phyloP scores from a whole-genome alignment of 805 yeast species.

The Yarrowia deformans region DNA sequence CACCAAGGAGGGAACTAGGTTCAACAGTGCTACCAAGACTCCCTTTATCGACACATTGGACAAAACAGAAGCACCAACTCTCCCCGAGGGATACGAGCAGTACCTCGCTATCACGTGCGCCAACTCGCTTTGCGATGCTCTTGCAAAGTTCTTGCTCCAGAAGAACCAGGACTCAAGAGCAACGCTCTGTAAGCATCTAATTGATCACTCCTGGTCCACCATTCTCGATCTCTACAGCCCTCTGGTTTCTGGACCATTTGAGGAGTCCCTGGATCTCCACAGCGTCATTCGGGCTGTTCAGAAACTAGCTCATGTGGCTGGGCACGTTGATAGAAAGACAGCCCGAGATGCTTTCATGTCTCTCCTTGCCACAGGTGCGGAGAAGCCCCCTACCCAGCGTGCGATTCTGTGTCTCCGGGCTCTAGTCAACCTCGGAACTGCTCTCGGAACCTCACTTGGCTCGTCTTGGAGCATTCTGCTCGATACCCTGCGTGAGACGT shows the following conservation, averaged over 20 bases:
- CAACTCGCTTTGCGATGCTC: conserved; percentile 69
- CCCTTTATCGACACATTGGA: conserved; percentile 79
- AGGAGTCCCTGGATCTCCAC: conserved; percentile 69
- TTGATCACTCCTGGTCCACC: conserved; percentile 49
- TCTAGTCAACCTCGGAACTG: conserved; percentile 73
- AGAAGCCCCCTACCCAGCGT: conserved; percentile 31
- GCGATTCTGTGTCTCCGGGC: conserved; percentile 76
- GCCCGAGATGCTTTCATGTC: conserved; percentile 64
- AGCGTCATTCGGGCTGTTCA: conserved; percentile 75
- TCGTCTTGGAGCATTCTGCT: conserved; percentile 69
- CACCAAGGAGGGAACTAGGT: conserved; percentile 19
- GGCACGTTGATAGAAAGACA: conserved; percentile 65
- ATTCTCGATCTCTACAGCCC: conserved; percentile 57
- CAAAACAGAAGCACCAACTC: conserved; percentile 75
- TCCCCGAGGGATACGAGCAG: conserved; percentile 67
- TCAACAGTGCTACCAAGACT: conserved; percentile 52
- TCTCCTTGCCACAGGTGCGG: conserved; percentile 49
- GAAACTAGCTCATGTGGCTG: conserved; percentile 81
- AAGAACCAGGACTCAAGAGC: conserved; percentile 18
- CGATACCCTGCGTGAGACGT: conserved; percentile 55
- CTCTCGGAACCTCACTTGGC: conserved; percentile 78
- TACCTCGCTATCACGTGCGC: conserved; percentile 64
- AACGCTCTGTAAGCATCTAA: conserved; percentile 26
- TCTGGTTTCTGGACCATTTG: conserved; percentile 71
- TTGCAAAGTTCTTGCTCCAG: conserved; percentile 55